phyloP scores from a whole-genome alignment of 2,329 filamentous ascomycete species.

The Stagonosporopsis vannaccii region DNA sequence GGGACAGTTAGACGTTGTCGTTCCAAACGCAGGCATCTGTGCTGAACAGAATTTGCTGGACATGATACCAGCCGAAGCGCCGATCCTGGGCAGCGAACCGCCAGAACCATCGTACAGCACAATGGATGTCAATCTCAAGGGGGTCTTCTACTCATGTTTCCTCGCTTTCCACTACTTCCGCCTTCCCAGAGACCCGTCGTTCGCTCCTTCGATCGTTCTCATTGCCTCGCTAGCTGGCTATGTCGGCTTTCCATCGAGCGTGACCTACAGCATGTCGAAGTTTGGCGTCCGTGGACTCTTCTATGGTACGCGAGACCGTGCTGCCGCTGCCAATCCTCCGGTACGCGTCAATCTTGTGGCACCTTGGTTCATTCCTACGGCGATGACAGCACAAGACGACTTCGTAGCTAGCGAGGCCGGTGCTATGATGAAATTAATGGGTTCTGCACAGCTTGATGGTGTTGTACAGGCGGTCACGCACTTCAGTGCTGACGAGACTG shows the following conservation, averaged over 20 bases:
- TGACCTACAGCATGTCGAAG: constrained; percentile 39
- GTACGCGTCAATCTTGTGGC: constrained; percentile 39
- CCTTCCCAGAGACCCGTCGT: constrained; percentile 26
- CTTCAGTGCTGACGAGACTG: constrained; percentile 22
- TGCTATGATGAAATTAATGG: constrained; percentile 18
- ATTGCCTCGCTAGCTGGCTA: constrained; percentile 36
- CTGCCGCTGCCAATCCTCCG: constrained; percentile 11
- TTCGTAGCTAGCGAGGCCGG: constrained; percentile 23
- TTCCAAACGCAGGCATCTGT: constrained; percentile 42
- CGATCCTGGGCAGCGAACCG: constrained; percentile 22
- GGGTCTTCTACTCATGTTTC: constrained; percentile 34
- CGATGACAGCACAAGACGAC: constrained; percentile 21
- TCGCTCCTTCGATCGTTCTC: constrained; percentile 28
- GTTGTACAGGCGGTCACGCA: constrained; percentile 30
- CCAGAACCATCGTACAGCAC: constrained; percentile 26
- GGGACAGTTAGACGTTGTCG: constrained; percentile 39
- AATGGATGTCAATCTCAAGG: constrained; percentile 33
- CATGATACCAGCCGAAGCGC: constrained; percentile 21
- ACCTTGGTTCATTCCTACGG: constrained; percentile 38
- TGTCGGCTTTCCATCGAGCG: constrained; percentile 29
- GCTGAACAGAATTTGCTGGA: constrained; percentile 33
- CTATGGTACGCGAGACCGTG: constrained; percentile 30
- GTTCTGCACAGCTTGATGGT: constrained; percentile 30
- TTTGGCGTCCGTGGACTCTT: constrained; percentile 39
- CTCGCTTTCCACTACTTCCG: constrained; percentile 39